Conservation (phyloP, 2,329 filamentous ascomycete species). For the Laburnicola sp. region DNA sequence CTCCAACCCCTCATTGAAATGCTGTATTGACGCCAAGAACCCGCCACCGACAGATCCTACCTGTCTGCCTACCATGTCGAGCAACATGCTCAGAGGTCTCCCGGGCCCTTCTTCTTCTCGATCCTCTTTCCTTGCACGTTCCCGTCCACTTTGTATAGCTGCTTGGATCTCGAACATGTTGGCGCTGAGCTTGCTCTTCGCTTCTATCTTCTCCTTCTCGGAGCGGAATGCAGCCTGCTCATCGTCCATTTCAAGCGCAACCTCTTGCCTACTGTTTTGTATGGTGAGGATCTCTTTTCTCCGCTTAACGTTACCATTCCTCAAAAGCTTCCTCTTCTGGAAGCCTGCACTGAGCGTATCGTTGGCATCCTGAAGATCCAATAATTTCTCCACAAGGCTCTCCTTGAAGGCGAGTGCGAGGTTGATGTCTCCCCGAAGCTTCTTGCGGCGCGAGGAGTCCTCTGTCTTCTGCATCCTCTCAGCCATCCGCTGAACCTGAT, state of each 20-base stretch:
- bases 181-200: slow-evolving; percentile 31
- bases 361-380: slow-evolving; percentile 57
- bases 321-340: slow-evolving; percentile 49
- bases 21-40: slow-evolving; percentile 32
- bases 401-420: slow-evolving; percentile 53
- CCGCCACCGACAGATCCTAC: slow-evolving; percentile 39
- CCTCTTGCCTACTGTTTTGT: slow-evolving; percentile 53
- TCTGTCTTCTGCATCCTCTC: slow-evolving; percentile 43
- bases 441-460: slow-evolving; percentile 45
- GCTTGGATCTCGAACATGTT: slow-evolving; percentile 43
- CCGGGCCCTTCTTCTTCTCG: slow-evolving; percentile 40
- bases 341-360: slow-evolving; percentile 54
- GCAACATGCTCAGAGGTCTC: slow-evolving; percentile 36
- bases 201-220: slow-evolving; percentile 29
- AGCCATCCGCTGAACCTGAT: slow-evolving; percentile 49
- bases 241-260: slow-evolving; percentile 56
- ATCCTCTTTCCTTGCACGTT: slow-evolving; percentile 33
- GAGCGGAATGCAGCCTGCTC: slow-evolving; percentile 44
- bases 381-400: slow-evolving; percentile 54
- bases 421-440: slow-evolving; percentile 51
- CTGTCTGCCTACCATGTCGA: slow-evolving; percentile 32
- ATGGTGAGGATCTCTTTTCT: slow-evolving; percentile 53
- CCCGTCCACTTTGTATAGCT: slow-evolving; percentile 41
- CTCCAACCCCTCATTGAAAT: slow-evolving; percentile 42
- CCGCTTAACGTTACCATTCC: slow-evolving; percentile 51